These are phyloP conservation scores for Rhizopus arrhizus DNA, from an alignment of 371 early-diverging fungal genomes.

Conservation along the genomic window DNA sequence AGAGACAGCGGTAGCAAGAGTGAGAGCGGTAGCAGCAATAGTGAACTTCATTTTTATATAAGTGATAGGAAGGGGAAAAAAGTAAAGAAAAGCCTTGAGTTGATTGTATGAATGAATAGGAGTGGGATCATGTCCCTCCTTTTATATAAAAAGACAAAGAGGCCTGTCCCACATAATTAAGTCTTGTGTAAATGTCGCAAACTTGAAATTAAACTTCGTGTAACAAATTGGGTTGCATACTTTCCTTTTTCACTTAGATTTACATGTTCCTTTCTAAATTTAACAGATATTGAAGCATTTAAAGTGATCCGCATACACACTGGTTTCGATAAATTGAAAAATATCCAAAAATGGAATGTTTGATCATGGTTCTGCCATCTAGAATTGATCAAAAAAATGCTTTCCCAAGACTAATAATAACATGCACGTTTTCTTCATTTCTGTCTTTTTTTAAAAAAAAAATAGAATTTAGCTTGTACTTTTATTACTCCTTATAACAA, in stretches of 20 bases:
- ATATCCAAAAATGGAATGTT: not conserved
- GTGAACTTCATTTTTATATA: slow-evolving; percentile 34
- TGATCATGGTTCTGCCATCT: not conserved
- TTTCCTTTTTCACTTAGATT: too few species aligned
- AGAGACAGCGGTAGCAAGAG: slow-evolving; percentile 24
- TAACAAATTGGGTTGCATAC: not conserved
- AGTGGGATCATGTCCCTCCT: not conserved
- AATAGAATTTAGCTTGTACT: too few species aligned
- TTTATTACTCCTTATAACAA: too few species aligned
- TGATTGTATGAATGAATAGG: not conserved
- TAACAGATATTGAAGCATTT: not conserved
- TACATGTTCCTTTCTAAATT: not conserved
- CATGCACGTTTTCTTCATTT: slow-evolving; percentile 3
- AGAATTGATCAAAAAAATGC: not conserved
- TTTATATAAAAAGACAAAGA: not conserved
- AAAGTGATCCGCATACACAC: not conserved
- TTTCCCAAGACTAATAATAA: not conserved
- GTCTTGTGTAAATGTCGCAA: slow-evolving; percentile 3
- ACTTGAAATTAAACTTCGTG: not conserved
- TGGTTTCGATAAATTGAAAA: not conserved
- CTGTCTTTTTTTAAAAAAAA: not conserved
- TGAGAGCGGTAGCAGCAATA: slow-evolving; percentile 25
- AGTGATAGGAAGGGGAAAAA: slow-evolving; percentile 33
- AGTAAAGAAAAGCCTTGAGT: slow-evolving; percentile 1
- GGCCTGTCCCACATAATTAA: slow-evolving; percentile 11